Percentiles rank a stretch among this genome's conserved stretches.
Evolutionary conservation across 164 flowering plant species (phyloP).

Genomic region (Saururus chinensis): DNA sequence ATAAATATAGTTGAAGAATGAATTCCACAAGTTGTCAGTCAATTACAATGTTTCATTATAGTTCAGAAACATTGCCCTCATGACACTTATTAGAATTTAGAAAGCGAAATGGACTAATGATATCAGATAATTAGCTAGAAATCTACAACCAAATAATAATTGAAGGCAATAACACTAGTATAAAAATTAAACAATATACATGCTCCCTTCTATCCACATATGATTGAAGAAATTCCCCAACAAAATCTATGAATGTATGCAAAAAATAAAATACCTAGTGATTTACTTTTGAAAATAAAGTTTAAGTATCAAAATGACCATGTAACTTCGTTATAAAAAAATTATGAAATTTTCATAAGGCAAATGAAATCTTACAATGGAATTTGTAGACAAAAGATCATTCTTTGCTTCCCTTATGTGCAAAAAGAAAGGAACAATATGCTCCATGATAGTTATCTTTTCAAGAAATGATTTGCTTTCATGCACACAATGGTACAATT

Average conservation of each 20-base stretch:
- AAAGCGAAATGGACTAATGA: too few species aligned
- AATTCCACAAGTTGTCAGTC: too few species aligned
- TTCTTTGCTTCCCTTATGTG: conserved; percentile 91
- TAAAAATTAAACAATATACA: conserved; percentile 40
- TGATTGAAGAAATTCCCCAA: conserved; percentile 88
- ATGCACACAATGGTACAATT: conserved; percentile 81
- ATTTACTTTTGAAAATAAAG: too few species aligned
- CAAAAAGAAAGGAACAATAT: conserved; percentile 89
- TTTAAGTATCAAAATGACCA: too few species aligned
- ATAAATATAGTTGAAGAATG: too few species aligned
- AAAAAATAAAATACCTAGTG: conserved; percentile 3
- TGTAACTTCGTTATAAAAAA: too few species aligned
- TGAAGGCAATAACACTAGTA: too few species aligned
- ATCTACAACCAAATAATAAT: too few species aligned
- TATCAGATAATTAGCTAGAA: too few species aligned
- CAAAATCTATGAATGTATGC: conserved; percentile 90
- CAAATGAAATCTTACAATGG: conserved; percentile 42
- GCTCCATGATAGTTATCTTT: conserved; percentile 90
- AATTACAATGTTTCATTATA: too few species aligned
- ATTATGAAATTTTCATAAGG: conserved; percentile 4
- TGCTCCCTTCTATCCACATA: conserved; percentile 95
- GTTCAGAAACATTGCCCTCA: too few species aligned
- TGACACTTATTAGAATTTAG: too few species aligned
- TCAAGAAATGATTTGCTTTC: conserved; percentile 97
- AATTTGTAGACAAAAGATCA: conserved; percentile 83